phyloP scores from a whole-genome alignment of 2,329 filamentous ascomycete genomes.

The Bertia moriformis region DNA sequence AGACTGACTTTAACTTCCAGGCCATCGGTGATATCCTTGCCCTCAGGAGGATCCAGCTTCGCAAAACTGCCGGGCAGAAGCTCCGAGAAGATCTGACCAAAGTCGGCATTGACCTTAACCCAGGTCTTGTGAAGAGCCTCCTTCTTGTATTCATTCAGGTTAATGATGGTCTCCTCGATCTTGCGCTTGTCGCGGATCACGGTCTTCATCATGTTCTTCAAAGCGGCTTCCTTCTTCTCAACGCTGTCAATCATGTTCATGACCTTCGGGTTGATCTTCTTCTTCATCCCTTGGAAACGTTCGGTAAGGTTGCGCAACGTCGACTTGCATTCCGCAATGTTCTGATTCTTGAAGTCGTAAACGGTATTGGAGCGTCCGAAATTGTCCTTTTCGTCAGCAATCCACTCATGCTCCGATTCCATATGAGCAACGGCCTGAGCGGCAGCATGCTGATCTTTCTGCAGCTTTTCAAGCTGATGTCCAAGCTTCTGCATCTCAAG shows the following conservation, averaged over 20 bases:
- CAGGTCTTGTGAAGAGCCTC: constrained; percentile 93
- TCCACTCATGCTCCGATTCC: constrained; percentile 90
- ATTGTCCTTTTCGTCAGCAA: constrained; percentile 75
- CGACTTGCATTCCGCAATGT: constrained; percentile 79
- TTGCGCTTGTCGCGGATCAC: constrained; percentile 95
- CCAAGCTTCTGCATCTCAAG: constrained; percentile 86
- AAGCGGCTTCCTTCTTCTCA: constrained; percentile 88
- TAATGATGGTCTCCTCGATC: constrained; percentile 95
- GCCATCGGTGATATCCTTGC: constrained; percentile 86
- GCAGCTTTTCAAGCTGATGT: constrained; percentile 82
- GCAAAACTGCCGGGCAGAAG: constrained; percentile 88
- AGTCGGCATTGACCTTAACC: constrained; percentile 90
- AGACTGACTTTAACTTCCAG: constrained; percentile 93
- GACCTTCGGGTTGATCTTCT: constrained; percentile 99
- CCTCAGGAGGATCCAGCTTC: constrained; percentile 87
- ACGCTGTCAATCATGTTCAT: constrained; percentile 99
- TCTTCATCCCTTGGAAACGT: constrained; percentile 95
- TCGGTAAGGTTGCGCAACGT: constrained; percentile 77
- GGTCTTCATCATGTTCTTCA: constrained; percentile 98
- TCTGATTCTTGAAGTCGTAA: constrained; percentile 85
- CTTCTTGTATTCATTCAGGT: constrained; percentile 95
- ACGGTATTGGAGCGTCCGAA: constrained; percentile 79
- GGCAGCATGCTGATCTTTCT: constrained; percentile 78
- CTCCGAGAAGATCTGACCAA: constrained; percentile 95
- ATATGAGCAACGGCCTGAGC: constrained; percentile 61